Percentiles rank a stretch among this genome's conserved stretches.
Conservation (phyloP, 768 basidiomycete genomes). For the Gloeopeniophorella convolvens region DNA sequence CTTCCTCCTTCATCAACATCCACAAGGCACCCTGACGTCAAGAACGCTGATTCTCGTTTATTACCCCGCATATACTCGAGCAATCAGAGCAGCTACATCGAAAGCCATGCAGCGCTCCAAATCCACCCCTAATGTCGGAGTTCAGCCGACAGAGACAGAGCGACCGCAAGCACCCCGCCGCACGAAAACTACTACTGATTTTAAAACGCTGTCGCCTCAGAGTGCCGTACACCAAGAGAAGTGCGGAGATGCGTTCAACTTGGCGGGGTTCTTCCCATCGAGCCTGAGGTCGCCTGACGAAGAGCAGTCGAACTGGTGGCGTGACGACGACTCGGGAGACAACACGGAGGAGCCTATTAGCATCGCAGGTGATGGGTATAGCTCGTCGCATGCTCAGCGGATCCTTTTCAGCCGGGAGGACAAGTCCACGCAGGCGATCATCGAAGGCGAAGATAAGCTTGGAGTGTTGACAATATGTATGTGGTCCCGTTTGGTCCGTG, state of each 20-base stretch:
- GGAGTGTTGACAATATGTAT: slow-evolving; percentile 42
- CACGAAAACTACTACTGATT: slow-evolving; percentile 19
- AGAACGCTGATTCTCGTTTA: slow-evolving; percentile 1
- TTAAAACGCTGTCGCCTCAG: slow-evolving; percentile 14
- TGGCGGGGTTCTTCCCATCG: slow-evolving; percentile 44
- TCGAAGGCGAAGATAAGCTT: slow-evolving; percentile 42
- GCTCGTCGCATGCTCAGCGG: slow-evolving; percentile 23
- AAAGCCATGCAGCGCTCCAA: slow-evolving; percentile 25
- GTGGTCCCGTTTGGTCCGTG: slow-evolving; percentile 1
- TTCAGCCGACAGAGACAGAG: neutral
- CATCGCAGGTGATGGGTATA: slow-evolving; percentile 20
- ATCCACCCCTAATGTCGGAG: slow-evolving; percentile 26
- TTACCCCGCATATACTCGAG: slow-evolving; percentile 6
- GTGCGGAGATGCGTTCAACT: slow-evolving; percentile 42
- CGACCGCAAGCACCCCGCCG: slow-evolving; percentile 9
- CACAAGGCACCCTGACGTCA: neutral
- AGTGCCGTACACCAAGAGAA: slow-evolving; percentile 24
- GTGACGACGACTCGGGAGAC: slow-evolving; percentile 25
- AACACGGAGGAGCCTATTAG: slow-evolving; percentile 20
- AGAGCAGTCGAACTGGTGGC: slow-evolving; percentile 40
- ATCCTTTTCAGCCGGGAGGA: slow-evolving; percentile 28
- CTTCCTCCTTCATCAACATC: neutral
- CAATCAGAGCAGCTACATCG: slow-evolving; percentile 3
- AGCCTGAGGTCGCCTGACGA: slow-evolving; percentile 22
- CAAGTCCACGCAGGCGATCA: slow-evolving; percentile 33